Conservation (phyloP, 805 yeast species). For the Teunomyces gatunensis region DNA sequence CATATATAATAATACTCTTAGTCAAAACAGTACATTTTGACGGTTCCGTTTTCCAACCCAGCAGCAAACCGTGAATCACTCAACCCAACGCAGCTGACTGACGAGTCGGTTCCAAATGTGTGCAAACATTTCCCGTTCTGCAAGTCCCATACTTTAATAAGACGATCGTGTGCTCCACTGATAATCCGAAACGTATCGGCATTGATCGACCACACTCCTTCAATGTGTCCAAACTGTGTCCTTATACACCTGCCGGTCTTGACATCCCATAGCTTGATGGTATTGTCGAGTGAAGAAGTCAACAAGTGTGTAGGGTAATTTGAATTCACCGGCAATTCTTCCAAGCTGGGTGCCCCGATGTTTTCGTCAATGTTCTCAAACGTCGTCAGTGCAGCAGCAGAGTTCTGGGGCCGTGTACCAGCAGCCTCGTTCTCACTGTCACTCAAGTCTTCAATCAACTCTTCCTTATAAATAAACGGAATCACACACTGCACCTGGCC, state of each 20-base stretch:
- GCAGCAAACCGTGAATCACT: constrained; percentile 89
- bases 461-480: constrained; percentile 73
- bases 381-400: background rate
- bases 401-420: background rate
- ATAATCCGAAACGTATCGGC: constrained; percentile 94
- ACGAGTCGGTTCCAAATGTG: constrained; percentile 73
- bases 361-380: background rate
- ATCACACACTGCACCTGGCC: constrained; percentile 93
- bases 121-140: constrained; percentile 94
- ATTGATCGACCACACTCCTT: constrained; percentile 96
- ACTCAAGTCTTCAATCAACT: constrained; percentile 45
- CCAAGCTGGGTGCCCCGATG: background rate
- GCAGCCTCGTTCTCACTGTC: constrained; percentile 36
- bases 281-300: constrained; percentile 87
- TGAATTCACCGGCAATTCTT: constrained; percentile 13
- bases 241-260: constrained; percentile 82
- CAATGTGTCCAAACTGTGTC: constrained; percentile 96
- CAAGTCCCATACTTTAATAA: constrained; percentile 91
- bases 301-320: constrained; percentile 77
- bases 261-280: constrained; percentile 91
- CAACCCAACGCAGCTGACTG: constrained; percentile 69
- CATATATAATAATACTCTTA: constrained; percentile 9
- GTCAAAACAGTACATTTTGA: constrained; percentile 82
- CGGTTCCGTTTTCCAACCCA: constrained; percentile 85
- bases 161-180: constrained; percentile 90